Conservation (phyloP, 1,139 yeast genomes). For the Debaryomyces fabryi region DNA sequence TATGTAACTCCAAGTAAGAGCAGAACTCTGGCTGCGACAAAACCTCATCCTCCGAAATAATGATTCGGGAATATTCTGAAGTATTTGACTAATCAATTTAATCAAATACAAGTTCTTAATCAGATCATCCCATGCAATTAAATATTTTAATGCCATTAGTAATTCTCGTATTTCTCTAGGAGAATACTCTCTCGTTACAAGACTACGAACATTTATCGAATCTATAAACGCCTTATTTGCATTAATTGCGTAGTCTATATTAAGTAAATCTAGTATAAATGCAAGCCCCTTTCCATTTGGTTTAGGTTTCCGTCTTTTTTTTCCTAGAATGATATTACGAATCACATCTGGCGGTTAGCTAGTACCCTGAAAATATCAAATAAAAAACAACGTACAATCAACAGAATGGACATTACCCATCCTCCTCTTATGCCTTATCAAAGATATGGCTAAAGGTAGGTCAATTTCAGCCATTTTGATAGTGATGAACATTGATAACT, state of each 20-base stretch:
- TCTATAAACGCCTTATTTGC: background rate
- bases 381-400: conserved; percentile 10
- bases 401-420: conserved; percentile 3
- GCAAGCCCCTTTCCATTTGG: conserved; percentile 1
- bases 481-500: background rate
- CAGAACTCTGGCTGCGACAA: background rate
- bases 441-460: conserved; percentile 17
- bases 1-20: conserved; percentile 6
- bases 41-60: background rate
- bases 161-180: conserved; percentile 1
- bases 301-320: background rate
- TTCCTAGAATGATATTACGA: conserved; percentile 5
- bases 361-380: background rate
- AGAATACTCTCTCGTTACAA: background rate
- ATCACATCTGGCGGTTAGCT: conserved; percentile 10
- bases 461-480: conserved; percentile 8
- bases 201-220: background rate
- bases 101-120: conserved; percentile 9
- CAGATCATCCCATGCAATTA: conserved; percentile 12
- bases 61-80: background rate
- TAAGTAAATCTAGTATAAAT: background rate
- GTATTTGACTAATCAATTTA: conserved; percentile 4
- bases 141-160: conserved; percentile 5
- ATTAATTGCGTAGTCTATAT: background rate
- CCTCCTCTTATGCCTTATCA: conserved; percentile 11